A percentile compares a stretch with the other conserved stretches of the same genome.
Conservation (phyloP, 768 basidiomycete genomes). For the Rubroboletus satanas region DNA sequence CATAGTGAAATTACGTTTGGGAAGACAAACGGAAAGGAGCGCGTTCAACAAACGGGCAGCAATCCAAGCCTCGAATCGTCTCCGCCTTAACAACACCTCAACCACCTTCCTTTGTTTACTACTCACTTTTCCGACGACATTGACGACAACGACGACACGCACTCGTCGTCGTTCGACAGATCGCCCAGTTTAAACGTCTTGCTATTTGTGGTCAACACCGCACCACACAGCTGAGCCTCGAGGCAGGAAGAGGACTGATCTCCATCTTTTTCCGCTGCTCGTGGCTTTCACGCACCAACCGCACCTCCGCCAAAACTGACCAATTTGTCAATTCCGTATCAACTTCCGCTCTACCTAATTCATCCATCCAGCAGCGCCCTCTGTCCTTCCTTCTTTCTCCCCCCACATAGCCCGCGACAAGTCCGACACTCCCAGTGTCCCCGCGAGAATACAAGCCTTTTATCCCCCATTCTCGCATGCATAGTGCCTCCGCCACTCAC, state of each 20-base stretch:
- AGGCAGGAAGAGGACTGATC: constrained; percentile 26
- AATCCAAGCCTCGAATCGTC: constrained; percentile 1
- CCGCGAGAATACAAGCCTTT: constrained; percentile 26
- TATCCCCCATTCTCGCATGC: constrained; percentile 37
- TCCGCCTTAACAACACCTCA: constrained; percentile 24
- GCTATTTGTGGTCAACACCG: constrained; percentile 20
- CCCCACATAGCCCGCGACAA: constrained; percentile 27
- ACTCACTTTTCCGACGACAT: constrained; percentile 1
- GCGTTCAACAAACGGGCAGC: background rate
- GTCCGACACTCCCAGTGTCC: constrained; percentile 24
- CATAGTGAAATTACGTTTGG: constrained; percentile 12
- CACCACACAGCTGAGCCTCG: constrained; percentile 26
- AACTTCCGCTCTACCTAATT: constrained; percentile 30
- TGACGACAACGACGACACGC: constrained; percentile 2
- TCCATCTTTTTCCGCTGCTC: constrained; percentile 30
- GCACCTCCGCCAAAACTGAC: constrained; percentile 30
- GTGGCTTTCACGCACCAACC: constrained; percentile 35
- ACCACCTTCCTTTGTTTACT: constrained; percentile 16
- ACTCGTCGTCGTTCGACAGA: constrained; percentile 3
- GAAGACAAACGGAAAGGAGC: background rate
- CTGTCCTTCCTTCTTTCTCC: constrained; percentile 22
- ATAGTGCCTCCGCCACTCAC: constrained; percentile 38
- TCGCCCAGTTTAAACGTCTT: constrained; percentile 16
- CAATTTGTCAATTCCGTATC: constrained; percentile 28
- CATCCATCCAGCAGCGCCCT: constrained; percentile 28